Evolutionary conservation across 2,329 filamentous ascomycete genomes (phyloP), one percentile per base, ranked within the genome.

Genomic region (Tolypocladium ophioglossoides): DNA sequence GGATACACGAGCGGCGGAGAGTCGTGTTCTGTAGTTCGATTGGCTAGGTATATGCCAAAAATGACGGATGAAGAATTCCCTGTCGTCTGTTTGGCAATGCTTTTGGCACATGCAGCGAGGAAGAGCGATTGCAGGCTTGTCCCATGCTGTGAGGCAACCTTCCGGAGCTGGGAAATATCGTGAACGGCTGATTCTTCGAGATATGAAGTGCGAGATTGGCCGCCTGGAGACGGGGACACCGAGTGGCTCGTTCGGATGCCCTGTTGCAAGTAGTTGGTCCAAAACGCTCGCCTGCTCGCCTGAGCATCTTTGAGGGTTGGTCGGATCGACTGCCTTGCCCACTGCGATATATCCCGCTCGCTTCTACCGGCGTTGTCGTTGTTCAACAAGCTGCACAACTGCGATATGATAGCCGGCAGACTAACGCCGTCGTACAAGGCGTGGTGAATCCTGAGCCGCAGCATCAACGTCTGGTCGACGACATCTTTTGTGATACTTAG

Each of bases 351-450:
- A 0, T 56, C 59, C 14, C 57, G 24, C 4, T 54, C 51, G 8
- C 20, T 9, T 1, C n/a, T 12, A 8, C 47, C 48, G 1, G 46
- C 1, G 2, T n/a, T n/a, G n/a, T 58, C 61, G 61, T 44, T 62
- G 52, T 20, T 32, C 3, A 59, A 18, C 14, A 59, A 30, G 39
- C 60, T 51, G 27, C 60, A 57, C 11, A 62, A 51, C 16, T 67
- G 63, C 2, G 76, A 64, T 24, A 90, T 72, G 7, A 95, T 70
- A 0, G 77, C 65, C 1, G 84, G 80, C 5, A 96, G 73, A 61
- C 88, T 94, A 56, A 95, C 77, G 7, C 85, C 91, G 66, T 96
- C 92, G 64, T 96, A 97, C 0, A 96, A 74, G 0, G 88, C 87
- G 66, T 97, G 91, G 58, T 96, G 91, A 5, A 96, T 85, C 30